These are phyloP conservation scores for Xylaria sp. DNA, from an alignment of 2,329 filamentous ascomycete species.

Conservation along the genomic window DNA sequence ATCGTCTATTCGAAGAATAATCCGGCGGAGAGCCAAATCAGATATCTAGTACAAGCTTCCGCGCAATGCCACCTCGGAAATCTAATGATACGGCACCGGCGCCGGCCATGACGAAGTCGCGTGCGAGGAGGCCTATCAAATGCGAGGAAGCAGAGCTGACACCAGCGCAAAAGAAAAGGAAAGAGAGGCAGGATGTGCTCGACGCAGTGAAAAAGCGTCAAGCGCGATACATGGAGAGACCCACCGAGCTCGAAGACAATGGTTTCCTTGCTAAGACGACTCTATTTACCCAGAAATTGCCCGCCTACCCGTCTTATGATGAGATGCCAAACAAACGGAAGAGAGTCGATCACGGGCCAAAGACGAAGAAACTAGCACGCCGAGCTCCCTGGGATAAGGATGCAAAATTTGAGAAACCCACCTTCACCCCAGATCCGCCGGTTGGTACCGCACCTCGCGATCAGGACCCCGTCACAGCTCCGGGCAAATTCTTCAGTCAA, in stretches of 20 bases:
- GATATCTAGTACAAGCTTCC: neutral
- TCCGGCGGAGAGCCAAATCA: neutral
- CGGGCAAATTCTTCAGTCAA: conserved; percentile 34
- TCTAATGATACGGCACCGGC: neutral
- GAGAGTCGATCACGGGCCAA: neutral
- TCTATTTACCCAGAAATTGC: conserved; percentile 25
- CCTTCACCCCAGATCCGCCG: conserved; percentile 3
- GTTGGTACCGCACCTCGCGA: neutral
- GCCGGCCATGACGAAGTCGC: neutral
- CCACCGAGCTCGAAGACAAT: conserved; percentile 23
- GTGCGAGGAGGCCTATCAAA: neutral
- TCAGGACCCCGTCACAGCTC: conserved; percentile 15
- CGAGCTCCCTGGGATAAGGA: conserved; percentile 29
- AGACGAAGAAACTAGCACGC: conserved; percentile 3
- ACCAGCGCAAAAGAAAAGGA: conserved; percentile 5
- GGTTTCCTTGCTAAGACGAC: conserved; percentile 8
- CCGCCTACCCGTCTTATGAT: conserved; percentile 33
- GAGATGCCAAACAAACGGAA: conserved; percentile 31
- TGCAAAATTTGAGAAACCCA: conserved; percentile 31
- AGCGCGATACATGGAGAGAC: conserved; percentile 28
- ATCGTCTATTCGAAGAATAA: neutral
- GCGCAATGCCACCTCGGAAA: conserved; percentile 1
- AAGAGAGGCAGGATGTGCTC: conserved; percentile 15
- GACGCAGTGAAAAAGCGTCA: conserved; percentile 13
- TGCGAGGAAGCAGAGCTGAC: conserved; percentile 14